Conservation (phyloP, 1,139 yeast species). For the Candida freyschussii region DNA sequence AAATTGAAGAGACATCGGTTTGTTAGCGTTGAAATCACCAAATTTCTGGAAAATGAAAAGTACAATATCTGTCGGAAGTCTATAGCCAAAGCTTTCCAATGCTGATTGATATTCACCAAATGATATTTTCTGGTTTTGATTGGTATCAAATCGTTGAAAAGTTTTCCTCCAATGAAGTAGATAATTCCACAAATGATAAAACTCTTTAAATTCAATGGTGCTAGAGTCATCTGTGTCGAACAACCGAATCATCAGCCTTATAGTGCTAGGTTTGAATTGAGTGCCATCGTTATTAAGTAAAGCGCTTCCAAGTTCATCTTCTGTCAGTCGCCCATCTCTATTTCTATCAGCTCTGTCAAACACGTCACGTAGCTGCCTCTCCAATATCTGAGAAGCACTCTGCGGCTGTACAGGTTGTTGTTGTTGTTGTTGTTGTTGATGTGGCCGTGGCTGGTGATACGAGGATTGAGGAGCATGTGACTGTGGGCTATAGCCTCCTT, state of each 20-base stretch:
- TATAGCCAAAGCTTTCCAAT: conserved; percentile 66
- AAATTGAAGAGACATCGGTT: conserved; percentile 58
- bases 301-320: conserved; percentile 57
- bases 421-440: conserved; percentile 10
- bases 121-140: conserved; percentile 57
- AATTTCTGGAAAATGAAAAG: conserved; percentile 58
- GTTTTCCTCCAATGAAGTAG: conserved; percentile 67
- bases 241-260: conserved; percentile 59
- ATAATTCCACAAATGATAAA: conserved; percentile 68
- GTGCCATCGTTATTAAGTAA: conserved; percentile 59
- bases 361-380: conserved; percentile 46
- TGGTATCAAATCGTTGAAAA: conserved; percentile 58
- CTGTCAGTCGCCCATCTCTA: conserved; percentile 52
- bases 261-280: conserved; percentile 58
- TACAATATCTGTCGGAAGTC: conserved; percentile 57
- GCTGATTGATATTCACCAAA: conserved; percentile 65
- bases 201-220: conserved; percentile 57
- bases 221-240: conserved; percentile 50
- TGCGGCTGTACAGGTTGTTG: conserved; percentile 14
- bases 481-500: too few relatives aligned
- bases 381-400: conserved; percentile 31
- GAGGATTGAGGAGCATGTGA: too few relatives aligned
- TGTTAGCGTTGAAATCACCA: conserved; percentile 37
- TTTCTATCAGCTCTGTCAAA: conserved; percentile 54
- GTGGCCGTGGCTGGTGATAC: conserved; percentile 10